Base-by-base conservation (phyloP, 2,329 filamentous ascomycete species). In the Monascus ruber region DNA sequence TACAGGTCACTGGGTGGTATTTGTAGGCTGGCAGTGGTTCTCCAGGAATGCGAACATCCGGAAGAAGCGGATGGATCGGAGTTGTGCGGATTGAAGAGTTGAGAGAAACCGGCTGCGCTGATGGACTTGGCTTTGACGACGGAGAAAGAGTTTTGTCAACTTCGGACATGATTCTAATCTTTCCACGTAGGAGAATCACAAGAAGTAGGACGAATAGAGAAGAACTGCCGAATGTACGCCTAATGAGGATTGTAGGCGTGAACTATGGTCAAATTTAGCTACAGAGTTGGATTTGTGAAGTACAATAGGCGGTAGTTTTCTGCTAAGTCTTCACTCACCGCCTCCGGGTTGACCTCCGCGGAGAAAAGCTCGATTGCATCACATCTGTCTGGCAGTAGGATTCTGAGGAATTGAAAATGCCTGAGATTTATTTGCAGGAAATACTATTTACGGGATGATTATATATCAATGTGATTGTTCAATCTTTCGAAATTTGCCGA, bases 1-100 rank as follows among this genome's bases (percentile, higher is more conserved):
- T 43, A 36, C 63, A 66, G 24, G 61, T 64, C 4, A 63, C 47
- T 9, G 63, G 63, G 26, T 66, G 45, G 41, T 65, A 65, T 27
- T 46, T 51, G 38, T 64, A 50, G 32, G 50, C 45, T 26, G 55
- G 55, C 5, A 62, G 44, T 11, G 56, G 51, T 24, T 52, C 53
- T 10, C 52, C 50, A 7, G 63, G 63, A n/a, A 66, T 53, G 36
- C 60, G 58, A 37, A 66, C 56, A 26, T 64, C 55, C 10, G 58
- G 54, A 25, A 66, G 50, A 37, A 59, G 50, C 26, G 51, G 47
- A 47, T 66, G 63, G 35, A 66, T 65, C 34, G 60, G 51, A 1
- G 54, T 60, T 33, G 57, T 60, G 42, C 63, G 63, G 32, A 54
- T 47, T 36, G 55, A 37, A 28, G 59, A 58, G 41, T 58, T 52